Base-by-base conservation (phyloP, 495 filamentous ascomycete species). In the Lasiosphaeriaceae sp. region DNA sequence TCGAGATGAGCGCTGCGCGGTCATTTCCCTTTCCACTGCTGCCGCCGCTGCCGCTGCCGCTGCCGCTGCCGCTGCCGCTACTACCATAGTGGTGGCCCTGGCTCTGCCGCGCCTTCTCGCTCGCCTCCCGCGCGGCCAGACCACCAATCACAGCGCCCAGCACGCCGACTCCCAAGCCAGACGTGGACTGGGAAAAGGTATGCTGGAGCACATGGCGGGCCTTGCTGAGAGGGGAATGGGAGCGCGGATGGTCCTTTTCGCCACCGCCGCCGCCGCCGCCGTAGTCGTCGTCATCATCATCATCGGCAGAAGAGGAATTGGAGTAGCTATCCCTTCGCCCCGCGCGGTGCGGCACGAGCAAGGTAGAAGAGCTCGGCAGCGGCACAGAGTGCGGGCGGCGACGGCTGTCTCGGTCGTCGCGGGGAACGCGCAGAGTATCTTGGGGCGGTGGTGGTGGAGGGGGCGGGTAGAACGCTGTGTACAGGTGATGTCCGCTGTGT, bases 111-210 rank as follows among this genome's bases (percentile, higher is more conserved):
- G 62, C 66, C 9, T 62, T 60, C 19, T 73, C 67, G 39, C 64
- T 64, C 0, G 68, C 75, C 61, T 79, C 71, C 1, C 73, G 46
- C 3, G 66, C 73, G 4, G 73, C 75, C 1, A 79, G 49, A 0
- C 76, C 76, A 6, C 76, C 76, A 0, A 77, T 70, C 4, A 79
- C 61, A 3, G 76, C 75, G 14, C 76, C 76, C 3, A 79, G 55
- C 20, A 77, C 67, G 17, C 74, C 70, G 2, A 71, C 70, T 16
- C 75, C 74, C 0, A 79, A 51, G 0, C 75, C 76, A 0, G 72
- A 65, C 2, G 68, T 70, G 0, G 75, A 72, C 29, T 66, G 57
- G 3, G 65, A 70, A 55, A 78, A 77, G 43, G 54, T 59, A 17
- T 47, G 54, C 19, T 67, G 52, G 44, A 74, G 60, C 26, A 66